Conservation (phyloP, 179 eudicot genomes). For the Amaranthus tricolor region DNA sequence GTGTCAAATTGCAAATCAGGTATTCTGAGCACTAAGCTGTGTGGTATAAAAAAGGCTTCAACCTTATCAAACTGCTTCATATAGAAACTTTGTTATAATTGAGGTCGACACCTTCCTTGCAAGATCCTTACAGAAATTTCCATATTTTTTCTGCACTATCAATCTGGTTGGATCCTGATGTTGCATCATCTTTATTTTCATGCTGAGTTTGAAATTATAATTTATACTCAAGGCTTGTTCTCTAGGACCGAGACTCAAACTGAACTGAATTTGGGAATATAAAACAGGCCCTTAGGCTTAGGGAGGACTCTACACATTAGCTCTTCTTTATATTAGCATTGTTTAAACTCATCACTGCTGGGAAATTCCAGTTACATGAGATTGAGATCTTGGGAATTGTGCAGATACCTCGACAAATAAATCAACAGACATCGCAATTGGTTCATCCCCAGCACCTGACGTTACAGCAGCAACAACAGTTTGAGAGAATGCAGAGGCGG, state of each 20-base stretch:
- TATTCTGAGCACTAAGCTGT: not conserved
- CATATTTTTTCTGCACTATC: not conserved
- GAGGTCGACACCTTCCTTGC: not conserved
- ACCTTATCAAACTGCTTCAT: not conserved
- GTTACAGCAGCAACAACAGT: slow-evolving; percentile 65
- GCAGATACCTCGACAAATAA: slow-evolving; percentile 68
- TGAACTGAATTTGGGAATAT: too few relatives aligned
- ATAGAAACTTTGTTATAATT: not conserved
- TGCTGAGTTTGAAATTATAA: not conserved
- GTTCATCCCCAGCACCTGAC: slow-evolving; percentile 49
- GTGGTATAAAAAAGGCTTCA: not conserved
- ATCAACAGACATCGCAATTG: slow-evolving; percentile 67
- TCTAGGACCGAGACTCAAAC: too few relatives aligned
- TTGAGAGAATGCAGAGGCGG: slow-evolving; percentile 53
- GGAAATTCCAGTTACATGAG: not conserved
- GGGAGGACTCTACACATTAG: not conserved
- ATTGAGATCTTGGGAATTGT: slow-evolving; percentile 12
- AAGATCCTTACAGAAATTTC: not conserved
- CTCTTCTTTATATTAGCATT: not conserved
- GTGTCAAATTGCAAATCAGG: not conserved
- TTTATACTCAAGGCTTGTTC: not conserved
- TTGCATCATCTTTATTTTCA: not conserved
- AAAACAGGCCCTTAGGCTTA: not conserved
- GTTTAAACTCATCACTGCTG: not conserved
- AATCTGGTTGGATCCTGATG: not conserved